A percentile compares a stretch with the other conserved stretches of the same genome.
phyloP scores from a whole-genome alignment of 805 yeast genomes.

The Wickerhamomyces alni region DNA sequence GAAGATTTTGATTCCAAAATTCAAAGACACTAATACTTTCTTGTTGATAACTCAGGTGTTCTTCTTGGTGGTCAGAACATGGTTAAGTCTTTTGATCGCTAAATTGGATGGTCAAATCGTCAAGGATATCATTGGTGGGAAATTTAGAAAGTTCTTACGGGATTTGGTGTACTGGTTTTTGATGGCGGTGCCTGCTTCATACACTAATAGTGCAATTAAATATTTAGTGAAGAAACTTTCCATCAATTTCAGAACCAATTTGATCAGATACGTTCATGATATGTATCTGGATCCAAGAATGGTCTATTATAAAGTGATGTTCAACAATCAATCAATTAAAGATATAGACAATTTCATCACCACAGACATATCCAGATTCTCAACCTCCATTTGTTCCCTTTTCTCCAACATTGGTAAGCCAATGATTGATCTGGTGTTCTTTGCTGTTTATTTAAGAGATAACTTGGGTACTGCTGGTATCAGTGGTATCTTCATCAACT shows the following conservation, averaged over 20 bases:
- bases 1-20: slow-evolving; percentile 74
- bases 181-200: slow-evolving; percentile 89
- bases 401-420: slow-evolving; percentile 92
- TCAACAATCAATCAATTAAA: slow-evolving; percentile 39
- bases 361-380: slow-evolving; percentile 74
- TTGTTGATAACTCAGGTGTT: slow-evolving; percentile 64
- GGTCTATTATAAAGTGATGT: slow-evolving; percentile 77
- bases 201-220: slow-evolving; percentile 85
- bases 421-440: slow-evolving; percentile 75
- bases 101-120: slow-evolving; percentile 90
- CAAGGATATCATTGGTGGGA: slow-evolving; percentile 78
- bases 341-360: slow-evolving; percentile 81
- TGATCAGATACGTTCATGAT: slow-evolving; percentile 85
- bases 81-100: slow-evolving; percentile 80
- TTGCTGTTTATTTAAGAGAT: slow-evolving; percentile 76
- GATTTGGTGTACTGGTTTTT: slow-evolving; percentile 84
- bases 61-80: slow-evolving; percentile 76
- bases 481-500: slow-evolving; percentile 73
- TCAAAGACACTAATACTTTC: slow-evolving; percentile 60
- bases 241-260: slow-evolving; percentile 75
- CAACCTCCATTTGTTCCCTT: slow-evolving; percentile 73
- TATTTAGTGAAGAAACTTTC: slow-evolving; percentile 71
- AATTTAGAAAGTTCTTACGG: slow-evolving; percentile 64
- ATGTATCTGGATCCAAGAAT: slow-evolving; percentile 74
- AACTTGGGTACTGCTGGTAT: slow-evolving; percentile 86